Evolutionary conservation across 345 rosid species (phyloP), one percentile per base, ranked within the genome.

Genomic region (Clarkia xantiana): DNA sequence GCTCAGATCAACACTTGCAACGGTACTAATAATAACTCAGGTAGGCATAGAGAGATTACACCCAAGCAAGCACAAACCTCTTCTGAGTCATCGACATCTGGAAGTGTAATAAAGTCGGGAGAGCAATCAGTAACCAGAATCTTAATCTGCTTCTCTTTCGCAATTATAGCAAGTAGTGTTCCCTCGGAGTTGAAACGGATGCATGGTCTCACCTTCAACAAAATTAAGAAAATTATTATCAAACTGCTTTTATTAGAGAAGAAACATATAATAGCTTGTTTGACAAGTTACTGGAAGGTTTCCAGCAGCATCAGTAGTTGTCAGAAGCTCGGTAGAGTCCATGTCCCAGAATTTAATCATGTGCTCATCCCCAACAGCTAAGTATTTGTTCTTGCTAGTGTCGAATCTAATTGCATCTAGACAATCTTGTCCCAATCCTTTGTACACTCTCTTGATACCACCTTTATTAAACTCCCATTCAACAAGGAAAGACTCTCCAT

Each of bases 281-380:
- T 20, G 39, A 40, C 4, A 41, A 65, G 70, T 69, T 63, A 73
- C 78, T 11, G 78, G 70, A 25, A 73, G 40, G 55, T 39, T 60
- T 55, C 74, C 75, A 36, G 45, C 72, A 13, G 62, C 72, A 48
- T 73, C 62, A 10, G 62, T 52, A 43, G 63, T 60, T 44, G 66
- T 58, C 58, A 64, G 51, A 46, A 53, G 69, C 51, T 67, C 63
- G 40, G 52, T 60, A 50, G 47, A 53, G 62, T 73, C 65, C 75
- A 69, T 57, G 55, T 50, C 52, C 69, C 77, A 67, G 54, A 64
- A 45, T 49, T 60, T 66, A 52, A 72, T 51, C 14, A 57, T 11
- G 44, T 66, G 62, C n/a, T 73, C 72, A 41, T 73, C 67, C 2
- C 69, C 74, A 10, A 70, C 75, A 0, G 65, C 78, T 67, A 73